phyloP scores from a whole-genome alignment of 768 basidiomycete species.

The Leucogyrophana mollusca region DNA sequence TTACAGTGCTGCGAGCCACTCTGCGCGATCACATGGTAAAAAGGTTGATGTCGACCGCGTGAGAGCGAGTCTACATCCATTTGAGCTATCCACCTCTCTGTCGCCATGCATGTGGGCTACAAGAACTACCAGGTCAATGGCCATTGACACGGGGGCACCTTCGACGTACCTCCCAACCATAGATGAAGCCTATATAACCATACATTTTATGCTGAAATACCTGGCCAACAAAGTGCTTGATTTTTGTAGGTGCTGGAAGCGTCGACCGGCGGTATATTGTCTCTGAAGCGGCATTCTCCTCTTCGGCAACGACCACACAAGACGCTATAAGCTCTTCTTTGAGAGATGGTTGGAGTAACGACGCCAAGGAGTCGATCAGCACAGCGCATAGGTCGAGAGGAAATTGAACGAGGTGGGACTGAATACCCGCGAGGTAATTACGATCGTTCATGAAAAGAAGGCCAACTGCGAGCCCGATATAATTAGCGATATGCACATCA shows the following conservation, averaged over 20 bases:
- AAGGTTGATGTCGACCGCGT: conserved; percentile 47
- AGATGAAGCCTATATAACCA: conserved; percentile 42
- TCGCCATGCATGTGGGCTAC: conserved; percentile 35
- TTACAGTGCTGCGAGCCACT: conserved; percentile 39
- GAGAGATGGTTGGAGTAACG: conserved; percentile 24
- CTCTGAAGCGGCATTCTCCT: conserved; percentile 28
- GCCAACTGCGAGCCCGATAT: conserved; percentile 36
- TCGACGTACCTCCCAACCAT: conserved; percentile 47
- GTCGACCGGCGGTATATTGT: conserved; percentile 25
- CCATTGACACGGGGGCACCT: too few species aligned
- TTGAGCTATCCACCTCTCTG: conserved; percentile 41
- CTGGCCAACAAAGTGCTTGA: conserved; percentile 51
- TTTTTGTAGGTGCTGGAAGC: conserved; percentile 7
- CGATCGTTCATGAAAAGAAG: conserved; percentile 35
- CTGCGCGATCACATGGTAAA: conserved; percentile 39
- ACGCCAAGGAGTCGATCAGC: conserved; percentile 35
- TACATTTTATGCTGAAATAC: conserved; percentile 40
- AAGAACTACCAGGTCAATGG: not conserved
- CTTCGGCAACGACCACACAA: conserved; percentile 30
- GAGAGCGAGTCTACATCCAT: conserved; percentile 42
- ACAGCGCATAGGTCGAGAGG: conserved; percentile 46
- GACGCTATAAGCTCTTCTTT: conserved; percentile 26
- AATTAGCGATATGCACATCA: conserved; percentile 33
- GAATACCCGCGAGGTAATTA: conserved; percentile 30
- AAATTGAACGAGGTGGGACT: conserved; percentile 31